Evolutionary conservation across 305 asterid genomes (phyloP), one percentile per base, ranked within the genome.

Genomic region (Vinca major): DNA sequence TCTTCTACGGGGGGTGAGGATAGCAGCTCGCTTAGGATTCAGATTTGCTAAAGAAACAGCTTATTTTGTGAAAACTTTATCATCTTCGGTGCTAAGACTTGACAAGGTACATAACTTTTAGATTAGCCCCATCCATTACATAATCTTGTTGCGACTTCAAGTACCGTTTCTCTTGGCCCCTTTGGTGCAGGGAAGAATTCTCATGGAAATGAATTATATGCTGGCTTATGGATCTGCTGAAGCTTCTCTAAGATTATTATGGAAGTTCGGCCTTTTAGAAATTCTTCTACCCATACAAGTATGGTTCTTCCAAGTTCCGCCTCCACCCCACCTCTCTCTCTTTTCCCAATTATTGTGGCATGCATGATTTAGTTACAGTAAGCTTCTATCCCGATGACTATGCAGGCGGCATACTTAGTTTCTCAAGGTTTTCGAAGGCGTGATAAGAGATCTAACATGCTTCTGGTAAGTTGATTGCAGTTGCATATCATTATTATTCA

Each of bases 161-260:
- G 43, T 47, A 17, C 26, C 37, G 60, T 40, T 40, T 44, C 64
- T 44, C 64, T 63, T 43, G 39, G 19, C 63, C 61, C 11, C 7
- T 45, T 57, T 74, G 26, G 50, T 69, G 53, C 50, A 74, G 74
- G 78, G 78, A 48, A 69, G 78, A 40, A 74, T 74, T 62, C 69
- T 74, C 47, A 60, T 69, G 78, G 74, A 74, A 69, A 63, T 74
- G 74, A 74, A 74, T 51, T 74, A 74, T 54, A 74, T 74, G 78
- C 56, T 74, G 45, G 78, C 78, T 45, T 74, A 74, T 64, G 78
- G 78, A 41, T 74, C 78, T 69, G 78, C 78, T n/a, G 78, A 74
- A 74, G 71, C 74, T 63, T 74, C 78, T 19, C 41, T 74, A 58
- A 74, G 78, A 67, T 64, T 69, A 50, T 55, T 74, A 49, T 74